phyloP scores from a whole-genome alignment of 306 rosid genomes.

The Comarum palustre region DNA sequence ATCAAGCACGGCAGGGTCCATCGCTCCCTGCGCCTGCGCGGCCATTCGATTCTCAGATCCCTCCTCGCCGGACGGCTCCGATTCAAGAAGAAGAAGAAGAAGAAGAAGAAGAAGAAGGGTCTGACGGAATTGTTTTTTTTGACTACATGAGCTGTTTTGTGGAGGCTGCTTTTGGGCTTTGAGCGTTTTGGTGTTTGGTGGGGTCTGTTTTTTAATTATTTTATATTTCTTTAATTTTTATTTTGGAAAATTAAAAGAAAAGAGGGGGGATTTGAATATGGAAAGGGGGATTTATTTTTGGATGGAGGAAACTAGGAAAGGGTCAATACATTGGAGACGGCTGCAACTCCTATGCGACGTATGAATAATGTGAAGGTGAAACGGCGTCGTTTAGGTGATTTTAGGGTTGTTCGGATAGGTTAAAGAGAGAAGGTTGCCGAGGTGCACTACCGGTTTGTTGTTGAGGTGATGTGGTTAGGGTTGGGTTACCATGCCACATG shows the following conservation, averaged over 20 bases:
- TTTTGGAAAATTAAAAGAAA: neutral
- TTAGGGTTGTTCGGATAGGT: too few species aligned
- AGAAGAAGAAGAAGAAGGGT: neutral
- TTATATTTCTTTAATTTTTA: neutral
- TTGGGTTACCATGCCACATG: too few species aligned
- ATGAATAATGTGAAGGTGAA: too few species aligned
- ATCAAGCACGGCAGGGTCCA: constrained; percentile 74
- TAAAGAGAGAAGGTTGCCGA: too few species aligned
- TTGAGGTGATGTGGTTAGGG: too few species aligned
- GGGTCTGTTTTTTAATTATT: constrained; percentile 1
- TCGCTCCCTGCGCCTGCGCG: constrained; percentile 53
- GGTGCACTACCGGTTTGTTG: too few species aligned
- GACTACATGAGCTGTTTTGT: constrained; percentile 8
- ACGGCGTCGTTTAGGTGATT: too few species aligned
- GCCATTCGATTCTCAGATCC: constrained; percentile 37
- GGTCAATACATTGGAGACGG: constrained; percentile 23
- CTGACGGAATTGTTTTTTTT: neutral
- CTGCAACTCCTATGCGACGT: constrained; percentile 22
- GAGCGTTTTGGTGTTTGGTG: constrained; percentile 10
- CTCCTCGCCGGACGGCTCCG: constrained; percentile 13
- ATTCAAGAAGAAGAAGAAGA: neutral
- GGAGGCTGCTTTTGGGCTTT: constrained; percentile 4
- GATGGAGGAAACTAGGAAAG: neutral
- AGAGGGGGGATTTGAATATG: neutral
- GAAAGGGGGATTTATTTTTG: neutral